A percentile compares a stretch with the other conserved stretches of the same genome.
Conservation (phyloP, 768 basidiomycete species). For the Vararia minispora region DNA sequence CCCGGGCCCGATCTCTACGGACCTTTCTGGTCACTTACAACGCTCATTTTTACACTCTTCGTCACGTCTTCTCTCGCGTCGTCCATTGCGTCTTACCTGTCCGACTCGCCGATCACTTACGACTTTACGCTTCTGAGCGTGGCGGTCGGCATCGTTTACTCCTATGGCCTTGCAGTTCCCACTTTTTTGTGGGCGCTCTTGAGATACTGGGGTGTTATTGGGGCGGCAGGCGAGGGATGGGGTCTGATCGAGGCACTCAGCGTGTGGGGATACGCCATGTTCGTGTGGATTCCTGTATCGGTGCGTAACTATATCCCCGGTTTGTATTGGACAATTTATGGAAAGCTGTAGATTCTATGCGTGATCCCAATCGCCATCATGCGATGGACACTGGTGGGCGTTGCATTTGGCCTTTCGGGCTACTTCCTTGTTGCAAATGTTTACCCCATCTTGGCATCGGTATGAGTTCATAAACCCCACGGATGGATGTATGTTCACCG, state of each 20-base stretch:
- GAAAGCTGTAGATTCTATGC: slow-evolving; percentile 51
- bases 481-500: too few relatives aligned
- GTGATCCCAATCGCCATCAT: slow-evolving; percentile 76
- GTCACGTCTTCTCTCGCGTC: slow-evolving; percentile 88
- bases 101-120: slow-evolving; percentile 58
- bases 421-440: slow-evolving; percentile 79
- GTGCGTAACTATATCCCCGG: slow-evolving; percentile 40
- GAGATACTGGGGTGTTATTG: slow-evolving; percentile 64
- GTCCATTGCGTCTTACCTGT: slow-evolving; percentile 81
- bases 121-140: slow-evolving; percentile 80
- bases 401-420: slow-evolving; percentile 72
- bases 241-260: slow-evolving; percentile 73
- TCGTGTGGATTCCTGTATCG: slow-evolving; percentile 83
- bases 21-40: slow-evolving; percentile 97
- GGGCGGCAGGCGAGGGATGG: slow-evolving; percentile 54
- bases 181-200: slow-evolving; percentile 75
- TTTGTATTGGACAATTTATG: too few relatives aligned
- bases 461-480: slow-evolving; percentile 26
- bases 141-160: slow-evolving; percentile 75
- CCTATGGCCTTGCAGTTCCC: slow-evolving; percentile 78
- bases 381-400: slow-evolving; percentile 68
- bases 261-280: slow-evolving; percentile 73
- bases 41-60: slow-evolving; percentile 87
- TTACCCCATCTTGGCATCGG: slow-evolving; percentile 81
- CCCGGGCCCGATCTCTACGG: slow-evolving; percentile 73